Base-by-base conservation (phyloP, 352 stramenopile species). In the Phytopythium kandeliae region DNA sequence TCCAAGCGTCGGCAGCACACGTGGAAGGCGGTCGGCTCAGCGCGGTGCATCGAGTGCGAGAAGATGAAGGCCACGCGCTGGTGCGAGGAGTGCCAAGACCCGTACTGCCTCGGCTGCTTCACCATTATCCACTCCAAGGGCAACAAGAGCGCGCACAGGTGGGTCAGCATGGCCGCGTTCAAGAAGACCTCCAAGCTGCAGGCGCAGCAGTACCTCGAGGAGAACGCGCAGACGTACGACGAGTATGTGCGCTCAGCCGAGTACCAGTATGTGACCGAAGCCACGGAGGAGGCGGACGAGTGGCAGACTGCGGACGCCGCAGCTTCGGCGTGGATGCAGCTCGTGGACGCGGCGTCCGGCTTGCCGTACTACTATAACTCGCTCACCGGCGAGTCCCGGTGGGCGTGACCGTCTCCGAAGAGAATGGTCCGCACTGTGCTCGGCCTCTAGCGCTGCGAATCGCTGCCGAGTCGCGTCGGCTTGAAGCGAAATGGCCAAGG, bases 41-140 rank as follows among this genome's bases (percentile, higher is more conserved):
- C 88, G 31, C 78, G 81, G n/a, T 93, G 83, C 54, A 78, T 91
- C 38, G 80, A 92, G 55, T 92, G 83, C 47, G 83, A 93, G 56
- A 91, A 88, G 54, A 89, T 92, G 71, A 82, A 83, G 40, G 83
- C 80, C 16, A 92, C 83, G 13, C 64, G 79, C 26, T 94, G 73
- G 75, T 92, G 80, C 49, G 71, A 65, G 40, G 65, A 77, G 24
- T 93, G 80, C 53, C 66, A 84, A 42, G 83, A 93, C 42, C 80
- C 78, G 40, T 93, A 91, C 54, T 92, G 78, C 52, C 67, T 91
- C 16, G 78, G 78, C 4, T 91, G 80, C 45, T 94, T 86, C 55
- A 82, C 66, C 31, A 90, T 94, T 48, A 92, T 92, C 42, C 80
- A 94, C 44, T 68, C 75, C 25, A 91, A 89, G 50, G 80, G 80